Conservation (phyloP, 495 filamentous ascomycete genomes). For the Polyplosphaeria fusca region DNA sequence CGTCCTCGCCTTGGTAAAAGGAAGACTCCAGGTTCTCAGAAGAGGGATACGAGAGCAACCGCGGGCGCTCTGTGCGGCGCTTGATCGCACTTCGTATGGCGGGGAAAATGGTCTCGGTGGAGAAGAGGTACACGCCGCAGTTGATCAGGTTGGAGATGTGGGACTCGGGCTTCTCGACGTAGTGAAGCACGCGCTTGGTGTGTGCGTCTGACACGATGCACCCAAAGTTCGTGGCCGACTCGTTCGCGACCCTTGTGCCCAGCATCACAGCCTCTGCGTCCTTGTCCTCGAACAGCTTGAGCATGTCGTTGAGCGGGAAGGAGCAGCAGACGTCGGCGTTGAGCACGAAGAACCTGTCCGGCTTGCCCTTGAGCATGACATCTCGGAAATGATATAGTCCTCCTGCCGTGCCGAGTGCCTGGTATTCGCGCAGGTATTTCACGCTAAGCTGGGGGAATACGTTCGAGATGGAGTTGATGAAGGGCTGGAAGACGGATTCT, state of each 20-base stretch:
- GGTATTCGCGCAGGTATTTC: conserved; percentile 96
- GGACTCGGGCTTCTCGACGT: conserved; percentile 98
- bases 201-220: conserved; percentile 96
- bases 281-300: conserved; percentile 87
- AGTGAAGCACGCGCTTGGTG: conserved; percentile 94
- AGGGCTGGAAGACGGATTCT: conserved; percentile 92
- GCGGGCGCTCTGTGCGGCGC: conserved; percentile 86
- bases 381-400: conserved; percentile 99
- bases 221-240: conserved; percentile 91
- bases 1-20: conserved; percentile 66
- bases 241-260: conserved; percentile 87
- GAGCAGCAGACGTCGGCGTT: conserved; percentile 99
- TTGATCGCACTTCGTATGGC: conserved; percentile 94
- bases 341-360: conserved; percentile 92
- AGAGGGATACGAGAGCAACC: conserved; percentile 88
- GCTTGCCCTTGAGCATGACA: conserved; percentile 93
- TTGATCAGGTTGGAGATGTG: conserved; percentile 99
- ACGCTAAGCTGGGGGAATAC: conserved; percentile 88
- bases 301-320: conserved; percentile 94
- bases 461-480: conserved; percentile 83
- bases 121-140: conserved; percentile 97
- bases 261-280: conserved; percentile 97
- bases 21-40: conserved; percentile 86
- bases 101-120: conserved; percentile 93
- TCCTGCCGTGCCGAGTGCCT: conserved; percentile 91